Percentiles rank a stretch among this genome's conserved stretches.
Conservation (phyloP, 495 filamentous ascomycete genomes). For the Astrothelium subdiscretum region DNA sequence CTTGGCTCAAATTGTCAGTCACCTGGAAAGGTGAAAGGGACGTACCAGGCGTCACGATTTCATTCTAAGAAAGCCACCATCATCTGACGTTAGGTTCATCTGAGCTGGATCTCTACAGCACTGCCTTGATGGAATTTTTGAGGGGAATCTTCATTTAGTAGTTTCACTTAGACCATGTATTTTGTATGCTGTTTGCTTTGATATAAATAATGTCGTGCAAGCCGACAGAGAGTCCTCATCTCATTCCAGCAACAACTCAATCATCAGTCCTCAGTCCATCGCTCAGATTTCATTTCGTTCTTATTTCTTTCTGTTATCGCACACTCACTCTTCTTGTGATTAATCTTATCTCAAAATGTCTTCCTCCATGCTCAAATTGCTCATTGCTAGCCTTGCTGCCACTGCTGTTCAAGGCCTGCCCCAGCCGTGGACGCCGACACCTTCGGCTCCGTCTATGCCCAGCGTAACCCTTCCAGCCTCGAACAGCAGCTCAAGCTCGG, state of each 20-base stretch:
- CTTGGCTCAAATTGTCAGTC: too few species aligned
- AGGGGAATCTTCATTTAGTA: not conserved
- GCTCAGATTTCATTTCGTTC: not conserved
- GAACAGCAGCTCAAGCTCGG: not conserved
- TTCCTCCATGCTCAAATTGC: conserved; percentile 9
- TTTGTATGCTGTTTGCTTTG: not conserved
- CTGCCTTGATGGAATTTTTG: not conserved
- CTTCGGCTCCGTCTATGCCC: too few species aligned
- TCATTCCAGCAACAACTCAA: too few species aligned
- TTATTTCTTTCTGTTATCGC: conserved; percentile 11
- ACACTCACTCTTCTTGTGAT: conserved; percentile 8
- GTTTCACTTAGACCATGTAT: not conserved
- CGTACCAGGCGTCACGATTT: not conserved
- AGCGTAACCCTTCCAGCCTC: not conserved
- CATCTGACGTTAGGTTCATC: not conserved
- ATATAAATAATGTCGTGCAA: conserved; percentile 1
- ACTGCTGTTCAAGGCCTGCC: conserved; percentile 8
- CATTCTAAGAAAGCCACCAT: not conserved
- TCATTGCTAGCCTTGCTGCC: conserved; percentile 16
- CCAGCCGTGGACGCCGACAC: too few species aligned
- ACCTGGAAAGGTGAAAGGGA: not conserved
- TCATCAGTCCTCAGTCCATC: too few species aligned
- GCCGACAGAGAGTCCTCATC: not conserved
- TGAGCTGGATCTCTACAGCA: not conserved
- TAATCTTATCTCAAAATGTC: conserved; percentile 10